phyloP scores from a whole-genome alignment of 441 rosid species.

The Melastoma candidum region DNA sequence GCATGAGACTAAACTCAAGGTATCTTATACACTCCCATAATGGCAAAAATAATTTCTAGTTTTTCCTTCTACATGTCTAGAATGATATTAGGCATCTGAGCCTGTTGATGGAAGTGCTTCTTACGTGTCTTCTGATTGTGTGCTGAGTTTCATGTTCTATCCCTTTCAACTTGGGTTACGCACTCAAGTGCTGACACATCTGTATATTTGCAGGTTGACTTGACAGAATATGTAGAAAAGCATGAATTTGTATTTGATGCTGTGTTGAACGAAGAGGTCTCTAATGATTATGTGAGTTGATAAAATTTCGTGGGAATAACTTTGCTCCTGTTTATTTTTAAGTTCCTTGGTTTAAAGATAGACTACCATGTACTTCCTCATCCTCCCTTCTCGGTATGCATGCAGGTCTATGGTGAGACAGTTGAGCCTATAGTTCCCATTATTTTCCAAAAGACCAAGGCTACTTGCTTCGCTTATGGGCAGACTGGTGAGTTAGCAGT shows the following conservation, averaged over 20 bases:
- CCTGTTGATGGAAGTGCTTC: too few species aligned
- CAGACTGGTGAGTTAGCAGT: constrained; percentile 61
- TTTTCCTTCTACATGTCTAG: too few species aligned
- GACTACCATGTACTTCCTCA: neutral
- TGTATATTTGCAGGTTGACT: constrained; percentile 57
- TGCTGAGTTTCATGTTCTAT: too few species aligned
- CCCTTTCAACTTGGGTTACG: too few species aligned
- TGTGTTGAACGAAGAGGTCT: constrained; percentile 87
- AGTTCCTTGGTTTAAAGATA: too few species aligned
- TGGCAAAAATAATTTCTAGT: too few species aligned
- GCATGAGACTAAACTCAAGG: constrained; percentile 97
- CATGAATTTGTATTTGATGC: constrained; percentile 98
- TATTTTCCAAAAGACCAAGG: constrained; percentile 88
- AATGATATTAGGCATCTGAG: too few species aligned
- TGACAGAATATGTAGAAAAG: constrained; percentile 85
- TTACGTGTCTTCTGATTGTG: too few species aligned
- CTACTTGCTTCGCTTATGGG: constrained; percentile 99
- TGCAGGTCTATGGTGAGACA: constrained; percentile 82
- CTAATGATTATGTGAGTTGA: constrained; percentile 79
- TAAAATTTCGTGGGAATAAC: too few species aligned
- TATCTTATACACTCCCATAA: constrained; percentile 13
- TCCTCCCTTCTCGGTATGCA: constrained; percentile 5
- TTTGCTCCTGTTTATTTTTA: too few species aligned
- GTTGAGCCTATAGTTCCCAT: constrained; percentile 97
- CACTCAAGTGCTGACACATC: neutral